Conservation (phyloP, 129 eudicot genomes). For the Logfia minima region DNA sequence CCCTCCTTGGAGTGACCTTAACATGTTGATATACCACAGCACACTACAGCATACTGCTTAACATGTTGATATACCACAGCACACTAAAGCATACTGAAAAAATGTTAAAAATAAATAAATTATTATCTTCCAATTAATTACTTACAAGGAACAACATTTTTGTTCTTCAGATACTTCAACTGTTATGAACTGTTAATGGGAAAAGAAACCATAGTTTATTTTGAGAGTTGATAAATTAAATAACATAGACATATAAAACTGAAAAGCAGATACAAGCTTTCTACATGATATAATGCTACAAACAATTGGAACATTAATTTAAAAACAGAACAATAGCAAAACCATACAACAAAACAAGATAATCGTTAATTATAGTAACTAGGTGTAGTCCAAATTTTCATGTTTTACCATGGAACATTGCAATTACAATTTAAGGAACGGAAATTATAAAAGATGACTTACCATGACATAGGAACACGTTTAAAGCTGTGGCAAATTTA, state of each 20-base stretch:
- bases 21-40: not conserved
- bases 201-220: not conserved
- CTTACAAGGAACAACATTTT: not conserved
- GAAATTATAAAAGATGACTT: not conserved
- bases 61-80: not conserved
- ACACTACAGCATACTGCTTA: conserved; percentile 5
- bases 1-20: not conserved
- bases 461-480: not conserved
- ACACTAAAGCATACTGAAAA: not conserved
- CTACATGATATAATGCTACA: no score
- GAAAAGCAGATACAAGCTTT: not conserved
- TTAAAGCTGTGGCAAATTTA: not conserved
- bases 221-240: not conserved
- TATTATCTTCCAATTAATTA: not conserved
- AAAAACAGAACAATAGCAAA: not conserved
- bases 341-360: no score
- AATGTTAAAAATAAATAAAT: not conserved
- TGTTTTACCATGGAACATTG: not conserved
- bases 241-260: not conserved
- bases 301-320: no score
- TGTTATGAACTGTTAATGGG: not conserved
- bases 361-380: no score
- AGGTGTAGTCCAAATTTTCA: not conserved
- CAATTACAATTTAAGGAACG: not conserved
- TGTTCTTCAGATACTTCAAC: not conserved